Evolutionary conservation across 2,329 filamentous ascomycete genomes (phyloP).

Genomic region (Phaeomoniella chlamydospora): DNA sequence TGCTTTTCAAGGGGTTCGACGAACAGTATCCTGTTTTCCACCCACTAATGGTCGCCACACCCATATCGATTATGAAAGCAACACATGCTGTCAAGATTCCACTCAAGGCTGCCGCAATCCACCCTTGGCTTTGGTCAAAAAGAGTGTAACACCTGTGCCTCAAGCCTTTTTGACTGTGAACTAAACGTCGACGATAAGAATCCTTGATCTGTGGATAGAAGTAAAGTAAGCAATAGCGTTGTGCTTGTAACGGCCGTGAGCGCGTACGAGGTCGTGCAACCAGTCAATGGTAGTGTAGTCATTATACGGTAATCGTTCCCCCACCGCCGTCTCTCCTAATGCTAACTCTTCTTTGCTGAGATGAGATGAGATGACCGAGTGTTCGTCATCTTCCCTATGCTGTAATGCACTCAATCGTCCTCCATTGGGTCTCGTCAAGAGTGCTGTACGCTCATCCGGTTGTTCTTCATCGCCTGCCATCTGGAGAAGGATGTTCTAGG

Average conservation of each 20-base stretch:
- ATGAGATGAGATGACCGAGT: conserved; percentile 26
- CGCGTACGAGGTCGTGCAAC: conserved; percentile 40
- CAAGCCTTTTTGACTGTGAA: conserved; percentile 28
- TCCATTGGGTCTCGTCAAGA: conserved; percentile 3
- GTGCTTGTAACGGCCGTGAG: not conserved
- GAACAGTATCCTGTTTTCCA: conserved; percentile 44
- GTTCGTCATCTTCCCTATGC: conserved; percentile 23
- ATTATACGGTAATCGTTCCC: conserved; percentile 44
- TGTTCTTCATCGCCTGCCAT: conserved; percentile 8
- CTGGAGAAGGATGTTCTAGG: not conserved
- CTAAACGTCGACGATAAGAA: conserved; percentile 34
- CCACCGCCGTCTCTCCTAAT: conserved; percentile 29
- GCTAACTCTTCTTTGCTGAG: conserved; percentile 34
- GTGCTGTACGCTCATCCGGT: conserved; percentile 5
- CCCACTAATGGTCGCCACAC: conserved; percentile 38
- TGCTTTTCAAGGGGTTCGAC: conserved; percentile 27
- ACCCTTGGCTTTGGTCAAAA: conserved; percentile 39
- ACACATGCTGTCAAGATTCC: conserved; percentile 40
- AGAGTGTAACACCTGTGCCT: conserved; percentile 22
- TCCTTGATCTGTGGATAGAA: conserved; percentile 33
- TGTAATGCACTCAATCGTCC: conserved; percentile 15
- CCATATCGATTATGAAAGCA: conserved; percentile 41
- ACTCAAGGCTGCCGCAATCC: conserved; percentile 40
- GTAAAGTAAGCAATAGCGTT: not conserved
- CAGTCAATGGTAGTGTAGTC: conserved; percentile 50